These are phyloP conservation scores for Macrophomina tecta DNA, from an alignment of 2,329 filamentous ascomycete genomes.

Conservation along the genomic window DNA sequence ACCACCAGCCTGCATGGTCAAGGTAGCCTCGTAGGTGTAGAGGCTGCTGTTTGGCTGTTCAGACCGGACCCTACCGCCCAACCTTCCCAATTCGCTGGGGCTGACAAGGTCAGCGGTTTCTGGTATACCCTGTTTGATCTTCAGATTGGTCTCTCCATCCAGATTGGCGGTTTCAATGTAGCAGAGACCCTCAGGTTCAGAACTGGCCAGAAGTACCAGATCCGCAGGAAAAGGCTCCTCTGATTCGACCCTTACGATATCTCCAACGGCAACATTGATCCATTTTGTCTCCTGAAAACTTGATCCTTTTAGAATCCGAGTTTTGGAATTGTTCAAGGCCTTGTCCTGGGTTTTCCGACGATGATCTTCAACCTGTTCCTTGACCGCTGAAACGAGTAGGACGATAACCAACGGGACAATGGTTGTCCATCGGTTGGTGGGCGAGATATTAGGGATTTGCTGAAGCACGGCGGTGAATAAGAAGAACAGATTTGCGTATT, in stretches of 20 bases:
- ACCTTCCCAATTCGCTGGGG: conserved; percentile 79
- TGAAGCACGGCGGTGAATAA: conserved; percentile 93
- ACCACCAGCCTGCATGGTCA: conserved; percentile 88
- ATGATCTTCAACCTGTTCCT: conserved; percentile 93
- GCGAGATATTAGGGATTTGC: conserved; percentile 93
- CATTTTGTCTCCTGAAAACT: conserved; percentile 87
- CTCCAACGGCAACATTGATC: conserved; percentile 91
- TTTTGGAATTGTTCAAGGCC: conserved; percentile 84
- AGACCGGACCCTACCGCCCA: conserved; percentile 86
- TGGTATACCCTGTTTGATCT: conserved; percentile 96
- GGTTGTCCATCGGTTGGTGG: conserved; percentile 94
- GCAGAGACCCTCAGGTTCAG: conserved; percentile 94
- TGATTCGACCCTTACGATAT: conserved; percentile 90
- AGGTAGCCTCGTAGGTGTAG: conserved; percentile 95
- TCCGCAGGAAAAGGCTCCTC: conserved; percentile 96
- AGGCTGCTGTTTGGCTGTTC: conserved; percentile 98
- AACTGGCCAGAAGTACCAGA: conserved; percentile 88
- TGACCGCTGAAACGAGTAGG: conserved; percentile 90
- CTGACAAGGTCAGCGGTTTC: conserved; percentile 91
- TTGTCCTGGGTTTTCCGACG: conserved; percentile 86
- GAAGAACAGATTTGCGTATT: conserved; percentile 99
- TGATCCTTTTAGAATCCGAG: conserved; percentile 81
- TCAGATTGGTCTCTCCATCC: conserved; percentile 96
- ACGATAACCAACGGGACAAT: conserved; percentile 93
- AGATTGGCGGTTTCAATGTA: conserved; percentile 99